A percentile compares a stretch with the other conserved stretches of the same genome.
Conservation (phyloP, 305 asterid genomes). For the Fraxinus latifolia region DNA sequence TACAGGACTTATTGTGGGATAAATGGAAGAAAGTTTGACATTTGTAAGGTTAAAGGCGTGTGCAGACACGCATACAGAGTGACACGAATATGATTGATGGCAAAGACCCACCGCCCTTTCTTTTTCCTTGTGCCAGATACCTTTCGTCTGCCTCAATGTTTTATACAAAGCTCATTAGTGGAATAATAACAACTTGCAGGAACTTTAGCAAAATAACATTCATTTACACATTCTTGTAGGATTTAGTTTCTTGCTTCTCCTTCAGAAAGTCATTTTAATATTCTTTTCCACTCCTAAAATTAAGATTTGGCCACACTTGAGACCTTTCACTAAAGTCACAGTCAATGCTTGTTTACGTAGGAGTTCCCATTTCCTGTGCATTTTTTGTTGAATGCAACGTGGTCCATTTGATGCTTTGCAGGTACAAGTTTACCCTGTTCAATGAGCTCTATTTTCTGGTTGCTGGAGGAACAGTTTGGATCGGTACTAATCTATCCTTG, state of each 20-base stretch:
- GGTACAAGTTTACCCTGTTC: conserved; percentile 96
- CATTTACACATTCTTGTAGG: background rate
- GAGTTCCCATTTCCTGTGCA: background rate
- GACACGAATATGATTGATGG: background rate
- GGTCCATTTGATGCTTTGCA: conserved; percentile 35
- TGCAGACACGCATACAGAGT: background rate
- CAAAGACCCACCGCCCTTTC: background rate
- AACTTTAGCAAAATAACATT: background rate
- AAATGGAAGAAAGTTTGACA: background rate
- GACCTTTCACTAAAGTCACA: background rate
- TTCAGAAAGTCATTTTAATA: background rate
- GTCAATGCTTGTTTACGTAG: background rate
- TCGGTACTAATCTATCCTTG: conserved; percentile 53
- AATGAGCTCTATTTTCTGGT: conserved; percentile 98
- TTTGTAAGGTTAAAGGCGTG: background rate
- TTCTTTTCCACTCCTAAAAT: background rate
- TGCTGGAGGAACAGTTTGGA: conserved; percentile 99
- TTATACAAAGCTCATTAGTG: background rate
- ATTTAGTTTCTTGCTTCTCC: background rate
- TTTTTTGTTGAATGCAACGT: background rate
- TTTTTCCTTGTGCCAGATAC: background rate
- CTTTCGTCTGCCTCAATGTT: background rate
- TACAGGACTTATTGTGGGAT: background rate
- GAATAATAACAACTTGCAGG: background rate
- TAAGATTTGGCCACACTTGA: background rate